Conservation (phyloP, 306 rosid genomes). For the Comarum palustre region DNA sequence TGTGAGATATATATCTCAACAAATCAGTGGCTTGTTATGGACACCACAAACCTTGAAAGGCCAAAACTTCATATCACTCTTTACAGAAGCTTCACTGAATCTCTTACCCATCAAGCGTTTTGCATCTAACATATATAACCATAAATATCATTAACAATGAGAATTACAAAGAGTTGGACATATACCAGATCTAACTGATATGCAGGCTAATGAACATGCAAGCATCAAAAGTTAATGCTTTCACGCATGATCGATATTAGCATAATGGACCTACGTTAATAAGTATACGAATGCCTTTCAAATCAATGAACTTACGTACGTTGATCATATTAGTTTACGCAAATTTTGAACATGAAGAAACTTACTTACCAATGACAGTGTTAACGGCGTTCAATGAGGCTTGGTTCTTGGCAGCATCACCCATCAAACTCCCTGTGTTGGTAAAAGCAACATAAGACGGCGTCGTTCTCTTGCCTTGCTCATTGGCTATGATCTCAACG, state of each 20-base stretch:
- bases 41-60: conserved; percentile 39
- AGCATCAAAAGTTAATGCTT: no score
- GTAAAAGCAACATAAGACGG: conserved; percentile 75
- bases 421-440: conserved; percentile 61
- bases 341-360: no score
- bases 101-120: conserved; percentile 41
- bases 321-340: no score
- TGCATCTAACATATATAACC: conserved; percentile 16
- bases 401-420: conserved; percentile 82
- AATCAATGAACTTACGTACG: no score
- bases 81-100: conserved; percentile 28
- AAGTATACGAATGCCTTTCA: no score
- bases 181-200: no score
- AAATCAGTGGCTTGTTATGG: conserved; percentile 30
- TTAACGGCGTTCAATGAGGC: conserved; percentile 48
- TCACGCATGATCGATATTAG: no score
- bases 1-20: no score
- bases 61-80: conserved; percentile 31
- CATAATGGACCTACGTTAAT: no score
- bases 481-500: conserved; percentile 75
- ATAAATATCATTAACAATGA: no score
- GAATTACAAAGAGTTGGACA: no score
- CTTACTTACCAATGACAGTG: not conserved
- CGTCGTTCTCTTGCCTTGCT: conserved; percentile 77
- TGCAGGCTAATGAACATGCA: no score